These are phyloP conservation scores for Eragrostis curvula DNA, from an alignment of 176 grass and related monocot species.

Conservation along the genomic window DNA sequence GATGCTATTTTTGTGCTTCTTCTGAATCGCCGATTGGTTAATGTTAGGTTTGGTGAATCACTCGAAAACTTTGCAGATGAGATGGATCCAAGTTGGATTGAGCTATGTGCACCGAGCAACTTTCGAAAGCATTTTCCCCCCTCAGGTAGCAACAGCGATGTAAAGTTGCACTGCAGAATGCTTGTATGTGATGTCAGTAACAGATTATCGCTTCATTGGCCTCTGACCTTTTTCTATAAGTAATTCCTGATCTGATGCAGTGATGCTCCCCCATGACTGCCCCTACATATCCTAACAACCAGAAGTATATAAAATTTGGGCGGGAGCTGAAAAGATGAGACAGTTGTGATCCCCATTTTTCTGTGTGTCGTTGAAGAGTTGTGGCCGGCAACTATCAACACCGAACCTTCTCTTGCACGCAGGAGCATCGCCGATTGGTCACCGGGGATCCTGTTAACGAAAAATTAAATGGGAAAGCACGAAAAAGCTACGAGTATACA, in stretches of 20 bases:
- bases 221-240: neutral
- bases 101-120: neutral
- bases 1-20: neutral
- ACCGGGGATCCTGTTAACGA: neutral
- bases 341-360: conserved; percentile 37
- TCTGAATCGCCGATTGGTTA: conserved; percentile 31
- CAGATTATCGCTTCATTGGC: neutral
- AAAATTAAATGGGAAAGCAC: neutral
- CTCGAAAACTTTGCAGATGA: neutral
- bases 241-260: neutral
- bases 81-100: conserved; percentile 34
- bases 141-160: conserved; percentile 32
- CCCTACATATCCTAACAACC: conserved; percentile 21
- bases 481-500: neutral
- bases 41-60: conserved; percentile 24
- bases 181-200: conserved; percentile 13
- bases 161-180: conserved; percentile 26
- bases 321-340: conserved; percentile 41
- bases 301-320: conserved; percentile 11
- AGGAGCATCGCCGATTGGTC: conserved; percentile 40
- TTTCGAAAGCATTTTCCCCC: conserved; percentile 4
- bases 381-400: conserved; percentile 56
- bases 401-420: conserved; percentile 46
- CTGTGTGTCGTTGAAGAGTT: neutral
- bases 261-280: conserved; percentile 9